Evolutionary conservation across 2,329 filamentous ascomycete genomes (phyloP).

Genomic region (Epichloe glyceriae): DNA sequence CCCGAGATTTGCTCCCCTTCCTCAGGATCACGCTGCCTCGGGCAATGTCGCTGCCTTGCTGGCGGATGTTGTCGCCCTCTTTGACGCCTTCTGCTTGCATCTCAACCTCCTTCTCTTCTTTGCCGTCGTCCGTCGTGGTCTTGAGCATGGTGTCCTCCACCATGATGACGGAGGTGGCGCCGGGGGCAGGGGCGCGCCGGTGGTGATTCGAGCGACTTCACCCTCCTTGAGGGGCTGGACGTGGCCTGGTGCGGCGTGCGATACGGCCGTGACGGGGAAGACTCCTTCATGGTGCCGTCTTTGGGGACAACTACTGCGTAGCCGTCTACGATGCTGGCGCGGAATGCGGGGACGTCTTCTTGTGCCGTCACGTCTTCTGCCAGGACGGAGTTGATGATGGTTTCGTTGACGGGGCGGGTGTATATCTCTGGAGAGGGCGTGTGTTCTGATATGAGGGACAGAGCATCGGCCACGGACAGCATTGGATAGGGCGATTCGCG

Average conservation of each 20-base stretch:
- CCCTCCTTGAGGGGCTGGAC: slow-evolving; percentile 53
- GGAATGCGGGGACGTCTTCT: slow-evolving; percentile 83
- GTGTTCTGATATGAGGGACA: slow-evolving; percentile 57
- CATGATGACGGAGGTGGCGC: slow-evolving; percentile 79
- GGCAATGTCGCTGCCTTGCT: slow-evolving; percentile 77
- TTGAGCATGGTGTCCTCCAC: slow-evolving; percentile 83
- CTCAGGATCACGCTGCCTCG: slow-evolving; percentile 56
- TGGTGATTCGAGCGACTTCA: slow-evolving; percentile 81
- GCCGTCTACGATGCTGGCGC: slow-evolving; percentile 92
- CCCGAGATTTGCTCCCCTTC: slow-evolving; percentile 75
- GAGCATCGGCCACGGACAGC: slow-evolving; percentile 72
- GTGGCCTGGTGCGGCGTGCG: slow-evolving; percentile 67
- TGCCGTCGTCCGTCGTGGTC: slow-evolving; percentile 62
- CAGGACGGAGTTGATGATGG: slow-evolving; percentile 63
- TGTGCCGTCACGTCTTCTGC: slow-evolving; percentile 68
- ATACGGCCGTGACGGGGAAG: slow-evolving; percentile 78
- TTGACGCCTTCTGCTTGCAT: slow-evolving; percentile 67
- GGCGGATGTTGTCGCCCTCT: slow-evolving; percentile 75
- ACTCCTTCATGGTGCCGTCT: slow-evolving; percentile 53
- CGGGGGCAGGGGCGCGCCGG: slow-evolving; percentile 82
- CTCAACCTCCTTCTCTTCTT: slow-evolving; percentile 78
- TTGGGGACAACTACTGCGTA: slow-evolving; percentile 68
- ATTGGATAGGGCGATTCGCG: slow-evolving; percentile 86
- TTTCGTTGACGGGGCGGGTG: slow-evolving; percentile 46
- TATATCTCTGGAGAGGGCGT: slow-evolving; percentile 51